Conservation (phyloP, 148 eudicot genomes). For the Fagopyrum esculentum region DNA sequence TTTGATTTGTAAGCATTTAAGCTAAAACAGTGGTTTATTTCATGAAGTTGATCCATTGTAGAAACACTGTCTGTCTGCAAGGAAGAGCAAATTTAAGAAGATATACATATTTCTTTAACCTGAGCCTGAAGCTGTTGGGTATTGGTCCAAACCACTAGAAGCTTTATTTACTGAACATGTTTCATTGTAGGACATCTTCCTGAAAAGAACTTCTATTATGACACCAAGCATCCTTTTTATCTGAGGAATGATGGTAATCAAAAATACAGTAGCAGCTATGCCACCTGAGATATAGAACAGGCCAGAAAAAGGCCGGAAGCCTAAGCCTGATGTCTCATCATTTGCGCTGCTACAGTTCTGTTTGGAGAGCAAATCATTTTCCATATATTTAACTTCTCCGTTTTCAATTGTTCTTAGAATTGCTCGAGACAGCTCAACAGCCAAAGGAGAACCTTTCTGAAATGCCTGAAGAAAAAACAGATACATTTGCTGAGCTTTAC, state of each 20-base stretch:
- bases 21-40: background rate
- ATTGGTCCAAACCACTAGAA: background rate
- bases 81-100: background rate
- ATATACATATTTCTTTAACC: background rate
- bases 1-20: background rate
- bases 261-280: conserved; percentile 9
- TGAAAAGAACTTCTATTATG: background rate
- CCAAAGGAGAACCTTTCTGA: background rate
- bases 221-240: background rate
- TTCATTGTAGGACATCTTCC: background rate
- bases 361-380: background rate
- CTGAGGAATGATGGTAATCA: conserved; percentile 11
- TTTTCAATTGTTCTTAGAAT: conserved; percentile 8
- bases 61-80: background rate
- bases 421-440: background rate
- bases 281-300: conserved; percentile 17
- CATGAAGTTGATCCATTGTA: background rate
- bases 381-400: background rate
- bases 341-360: background rate
- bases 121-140: conserved; percentile 1
- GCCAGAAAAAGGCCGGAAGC: conserved; percentile 19
- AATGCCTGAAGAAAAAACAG: background rate
- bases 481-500: background rate
- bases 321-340: conserved; percentile 4
- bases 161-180: background rate